Base-by-base conservation (phyloP, 805 yeast species). In the Allodekkera sacchari region DNA sequence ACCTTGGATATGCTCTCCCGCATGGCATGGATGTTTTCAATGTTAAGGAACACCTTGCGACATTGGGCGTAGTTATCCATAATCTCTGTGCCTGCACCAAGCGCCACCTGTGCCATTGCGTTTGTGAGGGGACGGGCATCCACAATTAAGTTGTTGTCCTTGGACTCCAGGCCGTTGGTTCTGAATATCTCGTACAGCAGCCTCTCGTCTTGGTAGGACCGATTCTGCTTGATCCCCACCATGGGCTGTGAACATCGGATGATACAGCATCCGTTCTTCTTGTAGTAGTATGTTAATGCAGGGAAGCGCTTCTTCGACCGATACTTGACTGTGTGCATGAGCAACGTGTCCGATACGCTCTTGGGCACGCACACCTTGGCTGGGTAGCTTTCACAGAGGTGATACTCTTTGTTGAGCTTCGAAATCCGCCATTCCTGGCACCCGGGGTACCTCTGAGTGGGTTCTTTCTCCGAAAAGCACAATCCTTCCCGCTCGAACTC, bases 21-120 rank as follows among this genome's bases (percentile, higher is more conserved):
- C 84, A 92, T 85, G 3, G 83, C 94, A 56, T 92, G 98, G 40
- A 92, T 85, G 52, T 92, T 92, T 49, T 92, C 98, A 27, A 92
- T 85, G 23, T 94, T 94, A 39, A 92, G 64, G 47, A 83, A 92
- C 13, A 83, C 66, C 50, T 85, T 79, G 18, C 28, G 22, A 13
- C 29, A 31, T 39, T 71, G 63, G 18, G 80, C 79, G 57, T 92
- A 89, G 49, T 85, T 74, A 35, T 89, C 96, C 67, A 87, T 83
- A 42, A 73, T 80, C 51, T 92, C 98, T 0, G 96, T 81, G 1
- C 98, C 98, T n/a, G 96, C 98, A 9, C 98, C 98, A 11, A 92
- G 59, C 0, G 97, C 97, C 28, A 84, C 83, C 47, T 92, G 97
- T 0, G 96, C 97, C 72, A 87, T 72, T 6, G 97, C 97, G 55